These are phyloP conservation scores for Passiflora organensis DNA, from an alignment of 345 rosid genomes.

Conservation along the genomic window DNA sequence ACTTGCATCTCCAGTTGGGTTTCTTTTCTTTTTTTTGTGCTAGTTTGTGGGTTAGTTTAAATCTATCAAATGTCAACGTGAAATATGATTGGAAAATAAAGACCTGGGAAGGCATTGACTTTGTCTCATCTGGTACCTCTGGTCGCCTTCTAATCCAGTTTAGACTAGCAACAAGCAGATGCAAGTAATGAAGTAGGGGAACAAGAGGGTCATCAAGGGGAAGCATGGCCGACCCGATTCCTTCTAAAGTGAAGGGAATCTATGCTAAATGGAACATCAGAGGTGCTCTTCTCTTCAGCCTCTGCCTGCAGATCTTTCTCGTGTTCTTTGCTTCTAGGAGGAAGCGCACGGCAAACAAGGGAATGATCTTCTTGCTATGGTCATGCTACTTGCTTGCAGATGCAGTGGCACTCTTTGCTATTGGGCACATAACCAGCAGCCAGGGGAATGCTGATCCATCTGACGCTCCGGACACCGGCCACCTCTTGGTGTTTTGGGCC, in stretches of 20 bases:
- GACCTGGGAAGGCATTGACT: no score
- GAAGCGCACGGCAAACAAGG: constrained; percentile 36
- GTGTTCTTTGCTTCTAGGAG: constrained; percentile 44
- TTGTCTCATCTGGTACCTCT: no score
- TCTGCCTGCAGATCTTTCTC: constrained; percentile 46
- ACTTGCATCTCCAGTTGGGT: no score
- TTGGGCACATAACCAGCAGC: constrained; percentile 52
- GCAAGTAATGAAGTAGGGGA: no score
- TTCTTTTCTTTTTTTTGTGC: no score
- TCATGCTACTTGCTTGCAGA: constrained; percentile 56
- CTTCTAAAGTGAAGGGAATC: constrained; percentile 14
- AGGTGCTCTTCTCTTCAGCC: constrained; percentile 51
- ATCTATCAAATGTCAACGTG: no score
- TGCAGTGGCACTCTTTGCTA: constrained; percentile 47
- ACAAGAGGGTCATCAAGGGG: no score
- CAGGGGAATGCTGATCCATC: background rate
- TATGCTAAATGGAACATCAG: constrained; percentile 61
- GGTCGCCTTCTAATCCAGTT: no score
- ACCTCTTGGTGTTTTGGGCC: constrained; percentile 55
- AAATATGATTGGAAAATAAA: no score
- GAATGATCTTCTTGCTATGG: constrained; percentile 42
- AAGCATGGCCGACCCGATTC: constrained; percentile 33
- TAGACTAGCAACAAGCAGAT: no score
- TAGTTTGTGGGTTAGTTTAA: no score
- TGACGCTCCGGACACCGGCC: constrained; percentile 10